Percentiles rank a stretch among this genome's conserved stretches.
These are phyloP conservation scores for Russula sp. DNA, from an alignment of 768 basidiomycete genomes.

Conservation along the genomic window DNA sequence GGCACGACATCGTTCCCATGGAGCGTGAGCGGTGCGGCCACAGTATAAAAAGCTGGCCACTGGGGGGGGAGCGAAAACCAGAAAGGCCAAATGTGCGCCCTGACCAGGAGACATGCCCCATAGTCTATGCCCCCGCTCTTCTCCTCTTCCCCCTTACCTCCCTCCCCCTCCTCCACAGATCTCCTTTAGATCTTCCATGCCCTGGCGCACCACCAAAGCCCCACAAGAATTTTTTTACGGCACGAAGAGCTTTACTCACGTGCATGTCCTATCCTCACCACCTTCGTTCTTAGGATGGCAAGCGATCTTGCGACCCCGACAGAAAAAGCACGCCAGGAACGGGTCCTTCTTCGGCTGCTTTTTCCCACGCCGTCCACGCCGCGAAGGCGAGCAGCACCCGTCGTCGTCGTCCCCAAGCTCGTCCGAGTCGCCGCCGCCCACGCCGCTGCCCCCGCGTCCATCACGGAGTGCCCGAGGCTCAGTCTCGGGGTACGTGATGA, in stretches of 20 bases:
- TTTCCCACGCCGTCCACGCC: slow-evolving; percentile 25
- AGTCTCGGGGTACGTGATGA: slow-evolving; percentile 13
- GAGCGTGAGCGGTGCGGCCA: not conserved
- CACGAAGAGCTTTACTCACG: slow-evolving; percentile 24
- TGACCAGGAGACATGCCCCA: not conserved
- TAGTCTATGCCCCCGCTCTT: not conserved
- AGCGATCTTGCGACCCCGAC: slow-evolving; percentile 35
- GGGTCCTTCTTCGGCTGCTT: slow-evolving; percentile 31
- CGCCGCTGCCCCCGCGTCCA: not conserved
- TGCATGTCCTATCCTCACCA: slow-evolving; percentile 30
- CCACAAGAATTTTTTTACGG: not conserved
- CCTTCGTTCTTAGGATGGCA: slow-evolving; percentile 30
- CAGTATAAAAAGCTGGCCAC: slow-evolving; percentile 1
- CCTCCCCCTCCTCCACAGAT: not conserved
- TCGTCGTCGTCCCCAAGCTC: slow-evolving; percentile 10
- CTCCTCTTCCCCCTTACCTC: not conserved
- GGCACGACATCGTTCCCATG: slow-evolving; percentile 4
- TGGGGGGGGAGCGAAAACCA: not conserved
- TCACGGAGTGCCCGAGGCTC: slow-evolving; percentile 5
- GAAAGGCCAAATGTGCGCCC: not conserved
- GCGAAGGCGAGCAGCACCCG: slow-evolving; percentile 15
- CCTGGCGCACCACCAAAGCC: not conserved
- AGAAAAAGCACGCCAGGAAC: slow-evolving; percentile 35
- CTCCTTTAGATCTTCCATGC: not conserved
- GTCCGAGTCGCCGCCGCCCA: not conserved